Evolutionary conservation across 2,329 filamentous ascomycete genomes (phyloP), one percentile per base, ranked within the genome.

Genomic region (Colletotrichum neosansevieriae): DNA sequence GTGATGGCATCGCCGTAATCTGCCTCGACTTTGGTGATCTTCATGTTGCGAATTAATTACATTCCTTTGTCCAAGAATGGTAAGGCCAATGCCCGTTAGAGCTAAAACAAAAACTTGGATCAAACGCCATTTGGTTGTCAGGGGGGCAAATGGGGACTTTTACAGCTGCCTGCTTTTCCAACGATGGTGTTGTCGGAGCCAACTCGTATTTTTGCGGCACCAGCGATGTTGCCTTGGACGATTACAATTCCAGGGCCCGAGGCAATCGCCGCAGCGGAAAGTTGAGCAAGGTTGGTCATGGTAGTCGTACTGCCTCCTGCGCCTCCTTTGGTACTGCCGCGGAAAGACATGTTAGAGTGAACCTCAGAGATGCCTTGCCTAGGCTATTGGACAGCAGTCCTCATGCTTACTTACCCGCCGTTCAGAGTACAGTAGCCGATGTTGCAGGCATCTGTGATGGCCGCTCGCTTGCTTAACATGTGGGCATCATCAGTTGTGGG

Each of bases 21-120:
- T 1, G 86, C 86, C 12, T 83, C 75, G 38, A 88, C 85, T 73
- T 86, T 86, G 63, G 82, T 77, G 68, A 88, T 85, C 65, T 83
- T 84, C 72, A 89, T 73, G 79, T 89, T 89, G 5, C 86, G 82
- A 67, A 89, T 78, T 72, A 89, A 89, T 88, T 58, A 89, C 84
- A 71, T 89, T 89, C 51, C 76, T 79, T 12, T 80, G 78, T 4
- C 78, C 77, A 63, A 83, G 80, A 74, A 89, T 80, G 54, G 83
- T 81, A 53, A 88, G 76, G 32, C 86, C 86, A 58, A 83, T 74
- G 19, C 83, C 82, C 47, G 72, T 79, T 66, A 81, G 57, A 11
- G 69, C 65, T 70, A 4, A 1, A 3, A 3, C 5, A 13, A 1
- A 2, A 9, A 2, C 3, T 29, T 6, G 13, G 36, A 40, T 13